Base-by-base conservation (phyloP, 164 flowering plant genomes). In the Cinnamomum chago region DNA sequence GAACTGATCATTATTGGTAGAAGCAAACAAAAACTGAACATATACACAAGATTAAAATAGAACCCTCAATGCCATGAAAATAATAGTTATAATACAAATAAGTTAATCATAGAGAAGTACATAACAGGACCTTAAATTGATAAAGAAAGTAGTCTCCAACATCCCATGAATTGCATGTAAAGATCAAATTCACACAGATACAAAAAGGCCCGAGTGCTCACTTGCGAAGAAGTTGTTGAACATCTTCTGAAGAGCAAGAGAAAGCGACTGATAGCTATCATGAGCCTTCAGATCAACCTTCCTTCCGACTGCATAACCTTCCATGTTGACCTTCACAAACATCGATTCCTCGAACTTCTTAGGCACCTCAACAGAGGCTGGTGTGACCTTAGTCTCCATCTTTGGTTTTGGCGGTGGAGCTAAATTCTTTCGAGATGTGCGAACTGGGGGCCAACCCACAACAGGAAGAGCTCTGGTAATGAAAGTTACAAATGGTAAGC, bases 361-460 rank as follows among this genome's bases (percentile, higher is more conserved):
- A 30, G 15, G 11, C 5, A 35, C 58, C 67, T 73, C 73, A 10
- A 15, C 28, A 15, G 72, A 50, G n/a, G 72, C 3, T 11, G 17
- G 51, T 5, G 35, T 35, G 58, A 50, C 68, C 25, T 25, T 68
- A 5, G 67, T 24, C n/a, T 60, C 72, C 77, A 62, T 75, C 17
- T 68, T 72, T 28, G 68, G 62, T 35, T 68, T 68, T 5, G 58
- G 28, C 0, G 28, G 58, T 2, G 69, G 67, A 5, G 64, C 40
- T 27, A 75, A 47, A 50, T 75, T 75, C 73, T 71, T 75, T 12
- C 77, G 58, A 27, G 62, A 75, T 9, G 69, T 20, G 18, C 73
- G 50, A 24, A 75, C 62, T 65, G 73, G 77, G 17, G 77, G 77
- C 77, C 77, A 75, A 64, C 77, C 77, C 23, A 75, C 77, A 9